A percentile compares a stretch with the other conserved stretches of the same genome.
phyloP scores from a whole-genome alignment of 495 filamentous ascomycete species.

The Aspergillus sclerotiicarbonarius region DNA sequence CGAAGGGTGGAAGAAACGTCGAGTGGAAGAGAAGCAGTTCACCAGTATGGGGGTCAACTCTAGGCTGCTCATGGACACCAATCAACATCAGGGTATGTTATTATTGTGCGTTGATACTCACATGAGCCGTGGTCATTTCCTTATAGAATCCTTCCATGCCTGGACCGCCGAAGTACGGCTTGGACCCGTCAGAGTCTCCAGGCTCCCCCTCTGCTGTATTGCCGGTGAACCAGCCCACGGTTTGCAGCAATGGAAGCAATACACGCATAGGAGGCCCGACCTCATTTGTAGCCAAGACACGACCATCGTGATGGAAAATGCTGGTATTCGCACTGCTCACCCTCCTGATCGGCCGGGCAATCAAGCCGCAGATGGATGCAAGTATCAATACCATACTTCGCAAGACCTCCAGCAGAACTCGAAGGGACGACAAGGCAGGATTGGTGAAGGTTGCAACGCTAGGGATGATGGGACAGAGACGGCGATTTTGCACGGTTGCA shows the following conservation, averaged over 20 bases:
- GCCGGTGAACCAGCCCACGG: conserved; percentile 66
- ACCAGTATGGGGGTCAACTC: conserved; percentile 55
- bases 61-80: conserved; percentile 34
- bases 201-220: conserved; percentile 46
- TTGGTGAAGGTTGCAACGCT: conserved; percentile 61
- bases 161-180: conserved; percentile 47
- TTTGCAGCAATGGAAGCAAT: conserved; percentile 57
- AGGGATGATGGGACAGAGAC: conserved; percentile 53
- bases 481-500: conserved; percentile 41
- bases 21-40: conserved; percentile 65
- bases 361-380: conserved; percentile 51
- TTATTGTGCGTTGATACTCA: conserved; percentile 6
- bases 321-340: conserved; percentile 66
- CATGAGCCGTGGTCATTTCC: conserved; percentile 68
- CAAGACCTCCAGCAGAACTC: conserved; percentile 44
- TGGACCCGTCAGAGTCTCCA: conserved; percentile 13
- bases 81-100: not conserved
- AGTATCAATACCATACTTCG: conserved; percentile 46
- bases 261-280: conserved; percentile 65
- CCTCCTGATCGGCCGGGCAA: conserved; percentile 56
- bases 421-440: conserved; percentile 39
- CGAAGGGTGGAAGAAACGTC: conserved; percentile 57
- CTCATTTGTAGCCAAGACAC: conserved; percentile 64
- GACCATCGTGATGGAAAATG: conserved; percentile 61
- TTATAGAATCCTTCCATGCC: conserved; percentile 55